Evolutionary conservation across 2,329 filamentous ascomycete species (phyloP).

Genomic region (Mycosphaerella sp.): DNA sequence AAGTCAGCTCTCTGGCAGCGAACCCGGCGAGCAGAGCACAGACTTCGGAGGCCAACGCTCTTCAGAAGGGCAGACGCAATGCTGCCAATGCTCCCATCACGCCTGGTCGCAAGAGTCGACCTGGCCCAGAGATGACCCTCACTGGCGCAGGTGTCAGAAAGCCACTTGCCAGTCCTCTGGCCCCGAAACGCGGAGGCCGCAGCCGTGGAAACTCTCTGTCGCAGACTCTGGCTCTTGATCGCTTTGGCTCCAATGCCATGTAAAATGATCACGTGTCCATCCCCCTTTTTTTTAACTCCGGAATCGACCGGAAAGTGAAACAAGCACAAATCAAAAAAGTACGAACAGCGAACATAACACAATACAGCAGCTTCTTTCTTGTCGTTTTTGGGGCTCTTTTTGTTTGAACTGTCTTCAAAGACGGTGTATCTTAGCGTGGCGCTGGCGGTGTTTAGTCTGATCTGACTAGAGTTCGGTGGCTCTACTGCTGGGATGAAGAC

Average conservation of each 20-base stretch:
- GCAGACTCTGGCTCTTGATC: constrained; percentile 19
- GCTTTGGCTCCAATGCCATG: constrained; percentile 10
- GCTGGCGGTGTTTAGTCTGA: constrained; percentile 18
- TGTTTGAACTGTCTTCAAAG: not conserved
- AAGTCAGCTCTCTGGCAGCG: constrained; percentile 51
- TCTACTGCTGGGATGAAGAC: constrained; percentile 13
- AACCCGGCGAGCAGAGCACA: constrained; percentile 55
- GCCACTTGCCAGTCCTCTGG: constrained; percentile 17
- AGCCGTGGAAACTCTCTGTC: constrained; percentile 21
- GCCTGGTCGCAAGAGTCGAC: constrained; percentile 50
- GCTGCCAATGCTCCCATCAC: constrained; percentile 63
- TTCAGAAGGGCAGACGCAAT: constrained; percentile 58
- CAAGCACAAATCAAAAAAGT: constrained; percentile 5
- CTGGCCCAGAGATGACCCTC: constrained; percentile 24
- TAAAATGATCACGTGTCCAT: not conserved
- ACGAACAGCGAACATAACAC: not conserved
- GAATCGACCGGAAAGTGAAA: not conserved
- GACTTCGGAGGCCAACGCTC: constrained; percentile 56
- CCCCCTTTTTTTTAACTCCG: too few species aligned
- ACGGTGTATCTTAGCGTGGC: constrained; percentile 17
- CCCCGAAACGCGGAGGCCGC: constrained; percentile 19
- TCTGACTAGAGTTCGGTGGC: constrained; percentile 7
- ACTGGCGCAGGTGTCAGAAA: constrained; percentile 29
- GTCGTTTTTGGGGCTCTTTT: constrained; percentile 1
- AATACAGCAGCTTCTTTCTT: constrained; percentile 7